A percentile compares a stretch with the other conserved stretches of the same genome.
phyloP scores from a whole-genome alignment of 352 stramenopile species.

The Pythium oligandrum region DNA sequence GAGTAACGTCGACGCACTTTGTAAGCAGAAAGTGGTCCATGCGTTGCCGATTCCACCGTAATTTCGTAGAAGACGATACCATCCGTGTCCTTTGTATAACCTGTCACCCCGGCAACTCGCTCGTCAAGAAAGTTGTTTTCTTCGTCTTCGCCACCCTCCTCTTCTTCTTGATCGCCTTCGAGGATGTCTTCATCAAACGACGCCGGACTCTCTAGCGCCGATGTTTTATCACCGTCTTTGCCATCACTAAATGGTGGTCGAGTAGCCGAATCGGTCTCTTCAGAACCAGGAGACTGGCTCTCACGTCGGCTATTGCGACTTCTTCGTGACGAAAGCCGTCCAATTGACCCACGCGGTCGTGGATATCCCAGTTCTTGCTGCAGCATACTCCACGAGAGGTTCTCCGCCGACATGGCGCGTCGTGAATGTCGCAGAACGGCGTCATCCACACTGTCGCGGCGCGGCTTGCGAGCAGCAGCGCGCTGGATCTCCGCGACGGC shows the following conservation, averaged over 20 bases:
- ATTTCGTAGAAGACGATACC: constrained; percentile 80
- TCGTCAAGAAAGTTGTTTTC: constrained; percentile 75
- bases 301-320: too few relatives aligned
- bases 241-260: too few relatives aligned
- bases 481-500: too few relatives aligned
- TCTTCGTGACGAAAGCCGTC: too few relatives aligned
- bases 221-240: too few relatives aligned
- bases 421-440: constrained; percentile 20
- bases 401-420: constrained; percentile 56
- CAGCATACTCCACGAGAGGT: constrained; percentile 44
- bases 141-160: constrained; percentile 28
- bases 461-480: constrained; percentile 45
- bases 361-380: constrained; percentile 78
- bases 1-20: constrained; percentile 76
- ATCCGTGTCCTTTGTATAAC: constrained; percentile 70
- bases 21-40: constrained; percentile 71
- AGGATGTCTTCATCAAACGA: constrained; percentile 5
- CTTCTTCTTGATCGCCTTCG: constrained; percentile 9
- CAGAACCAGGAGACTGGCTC: too few relatives aligned
- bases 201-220: too few relatives aligned
- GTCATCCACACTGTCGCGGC: constrained; percentile 11
- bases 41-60: constrained; percentile 50
- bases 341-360: constrained; percentile 12
- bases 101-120: constrained; percentile 56
- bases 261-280: too few relatives aligned